These are phyloP conservation scores for Paramecium tetraurelia DNA, from an alignment of 73 alveolate species.

Conservation along the genomic window DNA sequence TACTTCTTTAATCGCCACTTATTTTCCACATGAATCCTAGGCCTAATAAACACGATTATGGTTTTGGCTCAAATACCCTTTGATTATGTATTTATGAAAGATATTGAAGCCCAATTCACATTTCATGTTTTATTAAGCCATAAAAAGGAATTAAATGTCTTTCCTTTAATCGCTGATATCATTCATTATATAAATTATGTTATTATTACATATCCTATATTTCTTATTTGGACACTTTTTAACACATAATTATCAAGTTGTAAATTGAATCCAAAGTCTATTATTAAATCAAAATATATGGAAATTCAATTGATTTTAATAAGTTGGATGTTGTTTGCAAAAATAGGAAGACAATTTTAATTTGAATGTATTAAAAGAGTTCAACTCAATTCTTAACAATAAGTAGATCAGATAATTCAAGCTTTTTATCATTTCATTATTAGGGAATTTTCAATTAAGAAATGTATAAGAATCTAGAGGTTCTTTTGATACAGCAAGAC, in stretches of 20 bases:
- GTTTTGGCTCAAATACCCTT: background rate
- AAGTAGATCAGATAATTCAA: background rate
- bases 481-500: background rate
- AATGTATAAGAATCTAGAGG: background rate
- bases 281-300: background rate
- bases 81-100: background rate
- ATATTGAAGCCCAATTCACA: background rate
- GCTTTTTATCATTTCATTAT: background rate
- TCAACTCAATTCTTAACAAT: background rate
- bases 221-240: background rate
- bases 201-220: background rate
- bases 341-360: background rate
- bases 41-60: background rate
- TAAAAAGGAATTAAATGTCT: background rate
- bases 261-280: background rate
- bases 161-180: conserved; percentile 11
- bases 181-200: background rate
- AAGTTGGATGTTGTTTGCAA: background rate
- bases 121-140: background rate
- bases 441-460: background rate
- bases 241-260: background rate
- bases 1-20: conserved; percentile 19
- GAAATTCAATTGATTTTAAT: background rate
- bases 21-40: background rate
- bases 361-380: background rate